These are phyloP conservation scores for Citrus trifoliata DNA, from an alignment of 345 rosid species.

Conservation along the genomic window DNA sequence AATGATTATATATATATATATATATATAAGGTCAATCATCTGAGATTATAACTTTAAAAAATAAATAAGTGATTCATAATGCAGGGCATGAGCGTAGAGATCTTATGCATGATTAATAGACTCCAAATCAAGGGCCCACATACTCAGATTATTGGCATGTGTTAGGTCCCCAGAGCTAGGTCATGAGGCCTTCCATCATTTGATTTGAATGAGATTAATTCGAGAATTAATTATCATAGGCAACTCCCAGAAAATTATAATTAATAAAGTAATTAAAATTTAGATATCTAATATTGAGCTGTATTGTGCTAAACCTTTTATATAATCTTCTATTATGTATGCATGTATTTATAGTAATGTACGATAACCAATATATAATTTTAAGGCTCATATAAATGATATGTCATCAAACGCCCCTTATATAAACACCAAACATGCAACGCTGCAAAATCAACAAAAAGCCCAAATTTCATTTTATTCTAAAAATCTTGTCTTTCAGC, in stretches of 20 bases:
- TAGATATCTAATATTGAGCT: too few relatives aligned
- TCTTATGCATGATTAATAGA: conserved; percentile 2
- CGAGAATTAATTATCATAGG: neutral
- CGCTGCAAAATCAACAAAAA: neutral
- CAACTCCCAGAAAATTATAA: neutral
- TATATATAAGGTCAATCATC: neutral
- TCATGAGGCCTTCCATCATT: conserved; percentile 4
- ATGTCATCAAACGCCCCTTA: conserved; percentile 12
- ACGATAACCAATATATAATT: too few relatives aligned
- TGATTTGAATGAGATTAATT: conserved; percentile 5
- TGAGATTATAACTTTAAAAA: neutral
- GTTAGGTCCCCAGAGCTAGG: conserved; percentile 4
- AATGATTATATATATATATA: too few relatives aligned
- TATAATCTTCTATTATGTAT: too few relatives aligned
- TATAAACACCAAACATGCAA: conserved; percentile 32
- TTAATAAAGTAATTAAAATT: too few relatives aligned
- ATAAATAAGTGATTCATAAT: conserved; percentile 12
- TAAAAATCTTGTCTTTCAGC: neutral
- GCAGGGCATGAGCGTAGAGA: conserved; percentile 10
- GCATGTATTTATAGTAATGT: too few relatives aligned
- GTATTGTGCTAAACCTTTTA: too few relatives aligned
- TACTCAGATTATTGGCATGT: conserved; percentile 21
- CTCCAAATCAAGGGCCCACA: conserved; percentile 17
- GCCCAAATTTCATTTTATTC: conserved; percentile 10
- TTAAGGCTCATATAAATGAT: too few relatives aligned